These are phyloP conservation scores for Suhomyces coccinellae DNA, from an alignment of 1,139 yeast species.

Conservation along the genomic window DNA sequence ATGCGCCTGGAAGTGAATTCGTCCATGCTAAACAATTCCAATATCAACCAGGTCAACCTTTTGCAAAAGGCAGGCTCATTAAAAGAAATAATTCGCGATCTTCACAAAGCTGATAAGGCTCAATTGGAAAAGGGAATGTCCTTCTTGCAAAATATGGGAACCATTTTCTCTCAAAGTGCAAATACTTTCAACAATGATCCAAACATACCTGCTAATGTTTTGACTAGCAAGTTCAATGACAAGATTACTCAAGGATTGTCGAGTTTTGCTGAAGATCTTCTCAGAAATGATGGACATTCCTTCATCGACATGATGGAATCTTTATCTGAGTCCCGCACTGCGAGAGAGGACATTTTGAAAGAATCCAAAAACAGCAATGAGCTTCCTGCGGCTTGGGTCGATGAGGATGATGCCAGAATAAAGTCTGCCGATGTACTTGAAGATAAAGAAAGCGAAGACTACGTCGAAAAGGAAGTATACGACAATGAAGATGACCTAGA, in stretches of 20 bases:
- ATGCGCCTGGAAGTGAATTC: slow-evolving; percentile 25
- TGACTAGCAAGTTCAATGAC: slow-evolving; percentile 17
- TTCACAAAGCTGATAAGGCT: slow-evolving; percentile 30
- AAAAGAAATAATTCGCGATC: slow-evolving; percentile 30
- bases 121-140: slow-evolving; percentile 32
- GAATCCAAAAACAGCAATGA: slow-evolving; percentile 16
- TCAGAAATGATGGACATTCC: slow-evolving; percentile 71
- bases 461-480: slow-evolving; percentile 26
- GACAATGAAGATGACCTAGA: slow-evolving; percentile 32
- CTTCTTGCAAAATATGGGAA: slow-evolving; percentile 31
- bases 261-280: slow-evolving; percentile 73
- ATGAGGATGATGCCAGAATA: slow-evolving; percentile 23
- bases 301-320: slow-evolving; percentile 79
- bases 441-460: slow-evolving; percentile 4
- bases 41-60: slow-evolving; percentile 22
- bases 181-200: slow-evolving; percentile 2
- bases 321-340: slow-evolving; percentile 58
- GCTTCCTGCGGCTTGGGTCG: slow-evolving; percentile 21
- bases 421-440: neutral
- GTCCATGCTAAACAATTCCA: slow-evolving; percentile 16
- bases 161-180: slow-evolving; percentile 14
- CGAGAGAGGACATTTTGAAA: slow-evolving; percentile 43
- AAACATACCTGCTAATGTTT: slow-evolving; percentile 1
- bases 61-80: slow-evolving; percentile 32
- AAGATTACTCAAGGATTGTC: slow-evolving; percentile 42